A percentile compares a stretch with the other conserved stretches of the same genome.
Evolutionary conservation across 306 rosid species (phyloP).

Genomic region (Acacia crassicarpa): DNA sequence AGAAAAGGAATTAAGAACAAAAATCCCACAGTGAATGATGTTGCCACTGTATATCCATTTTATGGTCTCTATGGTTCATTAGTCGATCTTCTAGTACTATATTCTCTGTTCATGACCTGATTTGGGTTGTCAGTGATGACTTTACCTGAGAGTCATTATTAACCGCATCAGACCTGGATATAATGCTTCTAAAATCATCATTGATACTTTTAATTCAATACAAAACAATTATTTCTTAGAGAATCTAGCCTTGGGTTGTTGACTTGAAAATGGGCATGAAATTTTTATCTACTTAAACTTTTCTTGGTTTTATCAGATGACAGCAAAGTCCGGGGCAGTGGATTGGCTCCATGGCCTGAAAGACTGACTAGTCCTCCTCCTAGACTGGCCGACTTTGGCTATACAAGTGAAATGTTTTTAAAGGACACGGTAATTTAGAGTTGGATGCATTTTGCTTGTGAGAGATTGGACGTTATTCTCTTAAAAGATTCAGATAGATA

Average conservation of each 20-base stretch:
- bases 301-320: conserved; percentile 59
- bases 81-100: neutral
- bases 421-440: conserved; percentile 73
- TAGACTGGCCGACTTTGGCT: conserved; percentile 91
- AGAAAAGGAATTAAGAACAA: neutral
- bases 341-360: conserved; percentile 94
- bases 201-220: neutral
- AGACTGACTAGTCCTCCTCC: conserved; percentile 91
- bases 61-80: neutral
- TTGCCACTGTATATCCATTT: too few relatives aligned
- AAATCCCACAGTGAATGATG: too few relatives aligned
- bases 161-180: conserved; percentile 6
- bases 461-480: conserved; percentile 1
- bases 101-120: conserved; percentile 14
- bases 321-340: conserved; percentile 74
- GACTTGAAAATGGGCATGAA: conserved; percentile 6
- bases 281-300: conserved; percentile 33
- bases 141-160: neutral
- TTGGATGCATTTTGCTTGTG: neutral
- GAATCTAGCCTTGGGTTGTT: conserved; percentile 13
- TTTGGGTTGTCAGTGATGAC: neutral
- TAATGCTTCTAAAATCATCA: conserved; percentile 20
- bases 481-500: conserved; percentile 4
- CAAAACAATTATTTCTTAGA: neutral
- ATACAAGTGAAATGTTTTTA: conserved; percentile 77